Evolutionary conservation across 495 filamentous ascomycete genomes (phyloP).

Genomic region (Penicillium cinerascens): DNA sequence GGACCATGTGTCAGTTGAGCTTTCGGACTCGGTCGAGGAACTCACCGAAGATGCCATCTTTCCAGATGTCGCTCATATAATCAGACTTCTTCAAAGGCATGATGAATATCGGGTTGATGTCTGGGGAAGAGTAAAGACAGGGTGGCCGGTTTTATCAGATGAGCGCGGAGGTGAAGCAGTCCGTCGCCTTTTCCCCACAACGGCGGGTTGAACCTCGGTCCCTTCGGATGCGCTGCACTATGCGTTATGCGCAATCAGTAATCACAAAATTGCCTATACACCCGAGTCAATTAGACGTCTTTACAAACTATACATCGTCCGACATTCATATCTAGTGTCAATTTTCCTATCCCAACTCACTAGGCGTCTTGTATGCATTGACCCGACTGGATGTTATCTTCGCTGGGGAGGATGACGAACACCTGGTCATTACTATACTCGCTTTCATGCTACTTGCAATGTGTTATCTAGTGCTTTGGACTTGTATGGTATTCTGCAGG

Average conservation of each 20-base stretch:
- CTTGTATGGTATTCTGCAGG: not conserved
- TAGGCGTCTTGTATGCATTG: not conserved
- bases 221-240: not conserved
- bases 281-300: too few species aligned
- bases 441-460: too few species aligned
- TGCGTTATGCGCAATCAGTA: not conserved
- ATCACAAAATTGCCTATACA: not conserved
- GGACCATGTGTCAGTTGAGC: not conserved
- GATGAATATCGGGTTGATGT: not conserved
- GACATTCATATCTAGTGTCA: too few species aligned
- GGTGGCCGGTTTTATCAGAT: not conserved
- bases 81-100: slow-evolving; percentile 65
- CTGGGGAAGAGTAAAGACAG: not conserved
- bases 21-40: not conserved
- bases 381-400: not conserved
- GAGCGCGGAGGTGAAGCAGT: slow-evolving; percentile 2
- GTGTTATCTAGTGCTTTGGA: not conserved
- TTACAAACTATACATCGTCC: too few species aligned
- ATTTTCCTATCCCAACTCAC: not conserved
- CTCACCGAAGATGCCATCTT: slow-evolving; percentile 76
- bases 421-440: too few species aligned
- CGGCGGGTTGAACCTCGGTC: slow-evolving; percentile 20
- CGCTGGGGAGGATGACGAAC: too few species aligned
- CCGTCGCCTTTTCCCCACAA: slow-evolving; percentile 26
- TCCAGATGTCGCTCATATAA: slow-evolving; percentile 79